phyloP scores from a whole-genome alignment of 1,284 basidiomycete species.

The Naganishia sp. region DNA sequence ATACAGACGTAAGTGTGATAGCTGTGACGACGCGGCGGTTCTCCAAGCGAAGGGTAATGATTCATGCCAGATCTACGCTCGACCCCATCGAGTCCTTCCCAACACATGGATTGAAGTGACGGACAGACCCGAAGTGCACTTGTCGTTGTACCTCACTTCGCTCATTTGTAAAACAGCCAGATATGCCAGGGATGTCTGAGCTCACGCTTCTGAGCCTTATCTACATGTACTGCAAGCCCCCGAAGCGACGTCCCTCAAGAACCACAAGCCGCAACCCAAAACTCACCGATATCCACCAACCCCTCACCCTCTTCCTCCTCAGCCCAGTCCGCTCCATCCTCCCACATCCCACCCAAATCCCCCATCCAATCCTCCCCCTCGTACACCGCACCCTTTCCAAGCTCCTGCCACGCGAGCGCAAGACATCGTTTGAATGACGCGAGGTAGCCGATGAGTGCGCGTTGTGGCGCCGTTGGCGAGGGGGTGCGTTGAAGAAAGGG shows the following conservation, averaged over 20 bases:
- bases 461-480: not conserved
- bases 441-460: constrained; percentile 24
- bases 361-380: constrained; percentile 31
- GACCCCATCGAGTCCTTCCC: too few species aligned
- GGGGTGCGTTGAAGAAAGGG: not conserved
- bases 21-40: not conserved
- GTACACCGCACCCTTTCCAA: not conserved
- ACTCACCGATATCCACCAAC: too few species aligned
- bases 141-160: too few species aligned
- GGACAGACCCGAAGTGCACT: too few species aligned
- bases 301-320: not conserved
- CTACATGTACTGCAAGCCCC: too few species aligned
- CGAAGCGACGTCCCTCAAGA: too few species aligned
- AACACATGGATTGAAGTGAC: not conserved
- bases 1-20: not conserved
- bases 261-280: too few species aligned
- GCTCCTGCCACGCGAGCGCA: constrained; percentile 27
- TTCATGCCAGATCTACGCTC: too few species aligned
- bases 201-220: too few species aligned
- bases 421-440: constrained; percentile 13
- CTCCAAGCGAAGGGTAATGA: not conserved
- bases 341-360: constrained; percentile 28
- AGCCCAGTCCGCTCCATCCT: constrained; percentile 18
- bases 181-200: too few species aligned
- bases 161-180: too few species aligned